A percentile compares a stretch with the other conserved stretches of the same genome.
Conservation (phyloP, 2,329 filamentous ascomycete genomes). For the Fusarium tanahbumbuense region DNA sequence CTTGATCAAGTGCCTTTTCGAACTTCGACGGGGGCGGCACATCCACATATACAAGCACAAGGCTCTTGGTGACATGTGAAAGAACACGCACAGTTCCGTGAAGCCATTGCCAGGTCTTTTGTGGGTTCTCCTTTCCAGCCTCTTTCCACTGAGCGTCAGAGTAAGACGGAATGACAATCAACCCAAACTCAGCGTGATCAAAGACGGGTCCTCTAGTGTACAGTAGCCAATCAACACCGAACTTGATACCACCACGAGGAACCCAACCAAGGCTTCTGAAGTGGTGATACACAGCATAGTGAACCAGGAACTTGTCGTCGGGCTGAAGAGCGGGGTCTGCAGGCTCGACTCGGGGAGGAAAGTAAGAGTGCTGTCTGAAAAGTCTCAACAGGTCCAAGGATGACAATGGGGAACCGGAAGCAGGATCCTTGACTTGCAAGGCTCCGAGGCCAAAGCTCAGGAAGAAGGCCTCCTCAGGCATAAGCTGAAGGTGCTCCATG, state of each 20-base stretch:
- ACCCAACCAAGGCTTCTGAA: constrained; percentile 97
- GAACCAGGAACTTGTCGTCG: constrained; percentile 86
- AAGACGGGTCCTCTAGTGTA: constrained; percentile 95
- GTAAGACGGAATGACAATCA: constrained; percentile 87
- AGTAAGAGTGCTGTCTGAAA: constrained; percentile 77
- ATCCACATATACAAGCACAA: constrained; percentile 92
- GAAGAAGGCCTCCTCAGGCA: constrained; percentile 91
- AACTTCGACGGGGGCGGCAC: constrained; percentile 75
- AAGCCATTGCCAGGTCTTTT: constrained; percentile 80
- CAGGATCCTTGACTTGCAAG: constrained; percentile 70
- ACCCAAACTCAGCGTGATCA: constrained; percentile 91
- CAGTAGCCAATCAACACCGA: constrained; percentile 92
- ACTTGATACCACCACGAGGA: constrained; percentile 91
- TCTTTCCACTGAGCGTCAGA: constrained; percentile 77
- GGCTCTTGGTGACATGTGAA: constrained; percentile 87
- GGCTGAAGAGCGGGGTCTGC: constrained; percentile 64
- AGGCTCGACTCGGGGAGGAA: constrained; percentile 64
- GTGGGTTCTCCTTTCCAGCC: constrained; percentile 61
- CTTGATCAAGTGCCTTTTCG: constrained; percentile 57
- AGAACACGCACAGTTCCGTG: constrained; percentile 92
- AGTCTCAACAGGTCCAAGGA: constrained; percentile 70
- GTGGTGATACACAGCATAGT: constrained; percentile 93
- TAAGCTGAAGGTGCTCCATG: constrained; percentile 90
- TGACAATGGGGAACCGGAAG: constrained; percentile 59
- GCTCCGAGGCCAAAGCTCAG: constrained; percentile 83